Conservation (phyloP, 2,329 filamentous ascomycete species). For the Lasiodiplodia sp. region DNA sequence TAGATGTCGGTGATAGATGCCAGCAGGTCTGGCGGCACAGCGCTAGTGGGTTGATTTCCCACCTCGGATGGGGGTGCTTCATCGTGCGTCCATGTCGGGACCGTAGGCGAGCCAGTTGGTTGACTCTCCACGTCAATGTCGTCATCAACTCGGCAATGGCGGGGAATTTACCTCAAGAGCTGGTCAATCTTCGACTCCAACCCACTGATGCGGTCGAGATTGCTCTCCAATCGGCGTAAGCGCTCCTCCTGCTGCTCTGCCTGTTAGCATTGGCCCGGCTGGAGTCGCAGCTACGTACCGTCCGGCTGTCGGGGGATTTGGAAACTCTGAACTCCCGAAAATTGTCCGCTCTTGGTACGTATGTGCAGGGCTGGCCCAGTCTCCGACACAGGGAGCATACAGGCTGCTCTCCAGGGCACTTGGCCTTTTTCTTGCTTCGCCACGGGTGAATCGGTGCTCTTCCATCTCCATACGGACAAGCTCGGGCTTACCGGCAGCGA, state of each 20-base stretch:
- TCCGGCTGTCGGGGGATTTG: not conserved
- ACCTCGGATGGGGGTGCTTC: too few relatives aligned
- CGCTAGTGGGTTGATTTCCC: not conserved
- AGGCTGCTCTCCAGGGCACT: conserved; percentile 4
- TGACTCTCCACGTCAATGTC: not conserved
- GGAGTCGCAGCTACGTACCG: not conserved
- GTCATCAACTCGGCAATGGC: not conserved
- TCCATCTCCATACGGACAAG: not conserved
- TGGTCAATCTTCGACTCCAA: not conserved
- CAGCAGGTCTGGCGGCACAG: not conserved
- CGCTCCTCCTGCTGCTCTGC: not conserved
- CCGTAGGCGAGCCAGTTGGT: too few relatives aligned
- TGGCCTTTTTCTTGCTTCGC: not conserved
- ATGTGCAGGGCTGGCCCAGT: not conserved
- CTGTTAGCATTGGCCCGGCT: not conserved
- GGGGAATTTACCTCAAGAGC: not conserved
- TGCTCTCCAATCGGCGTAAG: not conserved
- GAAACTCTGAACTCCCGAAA: not conserved
- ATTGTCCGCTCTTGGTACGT: not conserved
- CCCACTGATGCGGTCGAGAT: not conserved
- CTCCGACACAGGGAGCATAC: not conserved
- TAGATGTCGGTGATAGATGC: not conserved
- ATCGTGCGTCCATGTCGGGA: too few relatives aligned
- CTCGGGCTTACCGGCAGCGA: not conserved
- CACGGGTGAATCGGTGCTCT: not conserved